Evolutionary conservation across 2,329 filamentous ascomycete species (phyloP), one percentile per base, ranked within the genome.

Genomic region (Drechslera avenae): DNA sequence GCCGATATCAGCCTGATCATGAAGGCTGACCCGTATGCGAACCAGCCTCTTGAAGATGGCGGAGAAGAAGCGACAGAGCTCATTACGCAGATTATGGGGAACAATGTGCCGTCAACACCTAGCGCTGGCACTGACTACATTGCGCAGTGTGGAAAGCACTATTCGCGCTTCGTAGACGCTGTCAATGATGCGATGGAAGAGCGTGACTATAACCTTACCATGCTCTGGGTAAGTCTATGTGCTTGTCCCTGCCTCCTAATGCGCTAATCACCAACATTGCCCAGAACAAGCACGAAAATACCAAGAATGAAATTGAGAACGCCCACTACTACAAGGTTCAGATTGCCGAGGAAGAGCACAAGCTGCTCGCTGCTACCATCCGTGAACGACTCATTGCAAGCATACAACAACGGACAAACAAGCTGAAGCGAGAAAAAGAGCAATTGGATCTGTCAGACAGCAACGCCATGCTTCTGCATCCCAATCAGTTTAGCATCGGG

Each of bases 151-250:
- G 94, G 94, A 1, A 90, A 87, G 65, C 85, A 88, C 68, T 97
- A 96, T 72, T 83, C 87, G 52, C 86, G 90, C 61, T 97, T 95
- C 77, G 85, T 94, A 16, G 85, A 90, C 60, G 86, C 93, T 55
- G 84, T 97, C 46, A 95, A 97, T 69, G 88, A 95, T 72, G 83
- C 91, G 6, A 86, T 96, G 60, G 92, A 97, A 74, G 84, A 90
- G 66, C 85, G 90, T 62, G 94, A 99, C 77, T 86, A 89, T 57
- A 86, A 92, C 63, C 77, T 97, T 68, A 87, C 89, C 5, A 84
- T 87, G 67, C 83, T 96, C 60, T 88, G 89, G 81, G 94, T 96
- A 80, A 68, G 84, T 41, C 41, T 19, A 31, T 14, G 35, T 32
- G 14, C 39, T 30, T 33, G 36, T 23, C 14, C 16, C 12, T 19